Base-by-base conservation (phyloP, 2,329 filamentous ascomycete genomes). In the Corinectria fuckeliana region DNA sequence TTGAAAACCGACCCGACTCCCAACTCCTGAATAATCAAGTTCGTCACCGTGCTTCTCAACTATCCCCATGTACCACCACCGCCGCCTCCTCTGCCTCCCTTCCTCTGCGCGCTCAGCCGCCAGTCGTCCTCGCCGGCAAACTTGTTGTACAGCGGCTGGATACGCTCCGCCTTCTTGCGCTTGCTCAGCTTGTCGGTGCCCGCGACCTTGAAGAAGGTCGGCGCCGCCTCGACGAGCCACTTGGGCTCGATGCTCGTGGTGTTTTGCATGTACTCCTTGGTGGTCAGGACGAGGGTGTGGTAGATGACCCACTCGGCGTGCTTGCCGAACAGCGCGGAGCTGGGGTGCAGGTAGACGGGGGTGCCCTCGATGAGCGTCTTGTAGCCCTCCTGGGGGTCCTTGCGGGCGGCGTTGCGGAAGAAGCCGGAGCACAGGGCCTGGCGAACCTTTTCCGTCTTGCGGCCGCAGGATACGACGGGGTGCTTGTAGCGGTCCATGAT, bases 121-220 rank as follows among this genome's bases (percentile, higher is more conserved):
- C 95, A 99, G 74, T 98, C 95, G 73, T 99, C 94, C 73, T 97
- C 93, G 2, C 89, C 90, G 3, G 89, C 90, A 78, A 92, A 97
- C 74, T 93, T 91, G 75, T 97, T 97, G 75, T 97, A 93, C 77
- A 99, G 77, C 41, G 95, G 95, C 81, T 97, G 92, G 55, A 99
- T 98, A 56, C 94, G 85, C 82, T 99, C 95, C 0, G 92, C 92
- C 82, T 92, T 90, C 85, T 96, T 95, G 71, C 95, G 82, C 84
- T 97, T 97, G 65, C 90, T 94, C 71, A 99, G 77, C 56, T 87
- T 83, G 73, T 97, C 92, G 32, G 90, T 94, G 0, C 91, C 88
- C 16, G 95, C 94, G 4, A 98, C 92, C 84, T 96, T 97, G 87
- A 98, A 99, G 81, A 98, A 99, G 0, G 93, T 97, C 9, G 96